Percentiles rank a stretch among this genome's conserved stretches.
phyloP scores from a whole-genome alignment of 306 rosid species.

The Fagus sylvatica region DNA sequence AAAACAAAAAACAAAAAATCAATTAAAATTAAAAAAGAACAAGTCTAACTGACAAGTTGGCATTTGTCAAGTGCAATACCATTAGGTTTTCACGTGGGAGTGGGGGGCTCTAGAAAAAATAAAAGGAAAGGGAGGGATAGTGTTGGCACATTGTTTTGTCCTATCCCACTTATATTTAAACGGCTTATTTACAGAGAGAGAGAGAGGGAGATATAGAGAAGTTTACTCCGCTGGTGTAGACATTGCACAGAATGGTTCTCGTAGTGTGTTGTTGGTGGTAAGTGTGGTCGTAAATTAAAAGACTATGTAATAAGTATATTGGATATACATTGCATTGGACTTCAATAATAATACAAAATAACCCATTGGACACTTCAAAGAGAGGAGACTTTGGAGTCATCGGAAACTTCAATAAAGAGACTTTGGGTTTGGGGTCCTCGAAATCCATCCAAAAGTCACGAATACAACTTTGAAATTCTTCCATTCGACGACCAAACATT shows the following conservation, averaged over 20 bases:
- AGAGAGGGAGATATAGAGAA: background rate
- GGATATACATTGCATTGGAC: background rate
- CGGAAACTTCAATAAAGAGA: conserved; percentile 28
- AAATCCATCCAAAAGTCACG: background rate
- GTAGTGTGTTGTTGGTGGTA: background rate
- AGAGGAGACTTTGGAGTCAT: background rate
- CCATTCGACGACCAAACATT: background rate
- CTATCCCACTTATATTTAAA: no score
- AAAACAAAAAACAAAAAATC: no score
- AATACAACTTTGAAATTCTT: background rate
- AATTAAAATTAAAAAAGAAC: no score
- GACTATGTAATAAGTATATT: background rate
- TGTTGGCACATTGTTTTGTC: no score
- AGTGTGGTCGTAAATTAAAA: background rate
- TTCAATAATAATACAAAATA: no score
- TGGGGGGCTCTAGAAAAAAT: no score
- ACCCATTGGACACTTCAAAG: background rate
- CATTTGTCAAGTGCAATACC: no score
- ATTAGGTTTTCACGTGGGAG: no score
- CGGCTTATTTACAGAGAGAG: no score
- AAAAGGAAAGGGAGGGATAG: no score
- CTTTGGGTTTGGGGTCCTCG: background rate
- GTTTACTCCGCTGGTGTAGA: conserved; percentile 75
- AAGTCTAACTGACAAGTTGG: no score
- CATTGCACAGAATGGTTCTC: conserved; percentile 35